Evolutionary conservation across 176 grass and related monocot genomes (phyloP), one percentile per base, ranked within the genome.

Genomic region (Rhynchospora breviuscula): DNA sequence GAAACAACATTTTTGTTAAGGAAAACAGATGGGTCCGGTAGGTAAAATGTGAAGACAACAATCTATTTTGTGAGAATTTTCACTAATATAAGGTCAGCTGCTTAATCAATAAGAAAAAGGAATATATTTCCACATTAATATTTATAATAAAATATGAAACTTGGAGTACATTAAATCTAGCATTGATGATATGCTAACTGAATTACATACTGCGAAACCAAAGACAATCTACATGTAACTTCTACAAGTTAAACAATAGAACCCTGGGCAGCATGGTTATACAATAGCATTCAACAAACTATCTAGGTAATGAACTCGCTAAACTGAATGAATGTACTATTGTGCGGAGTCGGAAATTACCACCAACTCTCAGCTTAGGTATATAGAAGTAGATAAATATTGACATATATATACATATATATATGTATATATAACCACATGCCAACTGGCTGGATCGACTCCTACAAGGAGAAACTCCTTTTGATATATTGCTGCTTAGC

Each of bases 361-460:
- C 59, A 67, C 80, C 80, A 82, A 82, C 25, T 82, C 80, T 51
- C 80, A 63, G 62, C 59, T 65, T 82, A 21, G 40, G n/a, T 75
- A 67, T 21, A 67, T 67, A 82, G 33, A 82, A 62, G 25, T 35
- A 52, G 60, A 82, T 82, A 35, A 4, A 70, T 13, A 70, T 1
- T 31, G 22, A 78, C 11, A 78, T 58, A 84, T 11, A 53, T 49
- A 78, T 78, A 81, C 18, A 46, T 47, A 47, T 43, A 53, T 71
- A 71, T 19, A 84, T 17, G 43, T 71, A 40, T 66, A 84, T 15
- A n/a, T 59, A 51, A 59, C 44, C 68, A 74, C 47, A 45, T 45
- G 66, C 68, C 53, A 19, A 54, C 3, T 71, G 23, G 22, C 66
- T 59, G 45, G 53, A 84, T 58, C 25, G 72, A 31, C 15, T 72